Percentiles rank a stretch among this genome's conserved stretches.
Conservation (phyloP, 1,284 basidiomycete genomes). For the Tetrapyrgos nigripes region DNA sequence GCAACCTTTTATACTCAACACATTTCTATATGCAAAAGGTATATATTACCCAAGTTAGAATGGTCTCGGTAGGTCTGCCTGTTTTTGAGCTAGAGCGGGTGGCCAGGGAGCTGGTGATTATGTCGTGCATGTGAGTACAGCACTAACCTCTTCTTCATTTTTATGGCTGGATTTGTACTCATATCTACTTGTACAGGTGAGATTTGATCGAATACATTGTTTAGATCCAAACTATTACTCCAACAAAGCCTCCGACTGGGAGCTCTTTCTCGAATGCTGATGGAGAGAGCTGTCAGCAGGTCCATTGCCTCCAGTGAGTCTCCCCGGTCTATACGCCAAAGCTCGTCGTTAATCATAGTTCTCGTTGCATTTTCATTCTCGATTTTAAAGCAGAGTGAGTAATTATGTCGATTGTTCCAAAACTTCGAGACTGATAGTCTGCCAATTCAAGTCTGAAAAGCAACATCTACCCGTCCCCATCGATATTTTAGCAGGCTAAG, state of each 20-base stretch:
- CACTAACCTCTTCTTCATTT: no score
- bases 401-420: background rate
- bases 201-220: no score
- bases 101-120: slow-evolving; percentile 35
- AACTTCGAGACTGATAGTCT: background rate
- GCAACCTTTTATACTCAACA: no score
- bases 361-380: slow-evolving; percentile 8
- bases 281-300: slow-evolving; percentile 48
- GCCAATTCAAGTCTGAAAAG: slow-evolving; percentile 26
- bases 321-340: background rate
- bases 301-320: slow-evolving; percentile 52
- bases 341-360: background rate
- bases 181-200: background rate
- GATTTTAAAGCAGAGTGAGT: slow-evolving; percentile 47
- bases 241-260: slow-evolving; percentile 17
- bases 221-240: background rate
- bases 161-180: background rate
- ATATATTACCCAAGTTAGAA: no score
- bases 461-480: slow-evolving; percentile 39
- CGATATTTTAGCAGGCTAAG: slow-evolving; percentile 40
- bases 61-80: no score
- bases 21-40: no score
- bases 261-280: slow-evolving; percentile 32
- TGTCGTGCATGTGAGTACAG: slow-evolving; percentile 14
- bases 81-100: no score